Evolutionary conservation across 345 rosid species (phyloP).

Genomic region (Aquilaria malaccensis): DNA sequence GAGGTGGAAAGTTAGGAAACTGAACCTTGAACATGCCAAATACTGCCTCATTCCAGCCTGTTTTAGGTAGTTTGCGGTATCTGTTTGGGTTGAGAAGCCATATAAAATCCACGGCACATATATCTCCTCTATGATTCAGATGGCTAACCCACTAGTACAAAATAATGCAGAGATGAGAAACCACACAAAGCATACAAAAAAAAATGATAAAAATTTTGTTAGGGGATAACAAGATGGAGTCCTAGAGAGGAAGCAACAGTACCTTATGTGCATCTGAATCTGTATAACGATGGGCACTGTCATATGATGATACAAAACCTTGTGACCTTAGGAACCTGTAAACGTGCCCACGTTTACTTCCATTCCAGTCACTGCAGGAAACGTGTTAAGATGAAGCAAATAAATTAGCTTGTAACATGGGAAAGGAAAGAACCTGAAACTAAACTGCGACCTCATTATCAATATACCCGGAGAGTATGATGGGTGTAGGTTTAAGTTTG

Average conservation of each 20-base stretch:
- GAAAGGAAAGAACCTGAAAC: neutral
- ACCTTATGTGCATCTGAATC: conserved; percentile 98
- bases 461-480: conserved; percentile 79
- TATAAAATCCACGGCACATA: conserved; percentile 95
- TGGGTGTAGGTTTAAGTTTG: conserved; percentile 58
- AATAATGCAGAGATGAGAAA: conserved; percentile 16
- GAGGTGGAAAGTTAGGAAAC: too few relatives aligned
- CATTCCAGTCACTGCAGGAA: conserved; percentile 83
- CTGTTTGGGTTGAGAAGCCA: conserved; percentile 95
- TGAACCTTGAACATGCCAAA: conserved; percentile 92
- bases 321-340: conserved; percentile 91
- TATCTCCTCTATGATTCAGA: conserved; percentile 86
- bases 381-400: conserved; percentile 2
- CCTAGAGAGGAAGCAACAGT: conserved; percentile 7
- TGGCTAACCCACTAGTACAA: conserved; percentile 90
- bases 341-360: conserved; percentile 93
- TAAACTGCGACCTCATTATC: neutral
- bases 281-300: conserved; percentile 89
- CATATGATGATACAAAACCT: conserved; percentile 93
- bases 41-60: conserved; percentile 95
- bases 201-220: neutral
- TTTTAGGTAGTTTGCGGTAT: conserved; percentile 55
- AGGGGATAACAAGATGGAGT: neutral
- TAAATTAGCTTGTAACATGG: conserved; percentile 3
- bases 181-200: neutral